Conservation (phyloP, 2,329 filamentous ascomycete genomes). For the Penicillium hordei region DNA sequence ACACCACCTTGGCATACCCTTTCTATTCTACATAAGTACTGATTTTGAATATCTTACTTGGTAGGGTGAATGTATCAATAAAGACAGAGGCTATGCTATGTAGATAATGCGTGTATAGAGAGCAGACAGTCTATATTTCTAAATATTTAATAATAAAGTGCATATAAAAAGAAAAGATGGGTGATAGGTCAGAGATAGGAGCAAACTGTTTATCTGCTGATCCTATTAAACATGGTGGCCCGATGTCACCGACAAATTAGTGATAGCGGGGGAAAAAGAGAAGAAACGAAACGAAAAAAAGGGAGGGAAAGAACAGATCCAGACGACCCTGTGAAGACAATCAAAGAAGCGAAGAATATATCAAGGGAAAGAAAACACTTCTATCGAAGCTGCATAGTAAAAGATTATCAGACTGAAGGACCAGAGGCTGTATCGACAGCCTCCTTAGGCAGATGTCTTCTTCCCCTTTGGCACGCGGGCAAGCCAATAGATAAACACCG, state of each 20-base stretch:
- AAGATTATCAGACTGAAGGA: neutral
- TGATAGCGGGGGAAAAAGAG: neutral
- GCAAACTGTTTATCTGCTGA: neutral
- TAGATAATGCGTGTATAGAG: neutral
- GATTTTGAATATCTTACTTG: neutral
- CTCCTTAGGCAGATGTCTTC: neutral
- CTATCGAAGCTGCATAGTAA: neutral
- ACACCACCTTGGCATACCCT: neutral
- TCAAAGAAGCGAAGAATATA: neutral
- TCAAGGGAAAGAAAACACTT: neutral
- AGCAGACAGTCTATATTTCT: neutral
- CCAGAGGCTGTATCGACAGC: neutral
- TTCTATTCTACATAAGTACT: neutral
- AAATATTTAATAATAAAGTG: neutral
- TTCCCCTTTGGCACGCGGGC: conserved; percentile 12
- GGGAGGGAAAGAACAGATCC: neutral
- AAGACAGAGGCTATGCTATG: no score
- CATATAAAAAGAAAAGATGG: neutral
- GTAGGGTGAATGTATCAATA: neutral
- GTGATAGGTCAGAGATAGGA: neutral
- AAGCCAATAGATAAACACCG: conserved; percentile 13
- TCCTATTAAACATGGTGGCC: neutral
- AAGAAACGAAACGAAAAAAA: neutral
- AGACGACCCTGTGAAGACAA: neutral
- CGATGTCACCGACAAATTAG: neutral